These are phyloP conservation scores for Achlya hypogyna DNA, from an alignment of 352 stramenopile species.

Conservation along the genomic window DNA sequence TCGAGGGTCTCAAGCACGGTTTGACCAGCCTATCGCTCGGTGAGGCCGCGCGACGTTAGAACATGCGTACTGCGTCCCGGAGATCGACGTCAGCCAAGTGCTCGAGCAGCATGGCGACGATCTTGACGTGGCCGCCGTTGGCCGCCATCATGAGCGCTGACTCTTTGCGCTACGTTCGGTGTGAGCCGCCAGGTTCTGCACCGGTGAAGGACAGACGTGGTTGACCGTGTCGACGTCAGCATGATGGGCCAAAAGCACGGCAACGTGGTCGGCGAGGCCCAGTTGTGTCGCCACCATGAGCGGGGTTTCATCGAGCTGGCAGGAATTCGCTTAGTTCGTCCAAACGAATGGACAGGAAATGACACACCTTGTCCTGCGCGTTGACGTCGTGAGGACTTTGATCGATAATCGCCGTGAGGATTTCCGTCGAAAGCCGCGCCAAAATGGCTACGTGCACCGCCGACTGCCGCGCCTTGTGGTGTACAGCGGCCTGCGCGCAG, in stretches of 20 bases:
- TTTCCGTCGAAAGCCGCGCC: not conserved
- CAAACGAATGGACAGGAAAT: not conserved
- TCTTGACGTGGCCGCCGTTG: not conserved
- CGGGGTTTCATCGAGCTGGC: not conserved
- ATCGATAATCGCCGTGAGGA: not conserved
- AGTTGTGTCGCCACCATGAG: not conserved
- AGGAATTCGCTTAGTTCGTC: not conserved
- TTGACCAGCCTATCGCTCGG: not conserved
- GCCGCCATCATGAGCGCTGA: constrained; percentile 12
- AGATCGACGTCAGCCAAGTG: not conserved
- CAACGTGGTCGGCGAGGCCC: not conserved
- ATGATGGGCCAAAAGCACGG: not conserved
- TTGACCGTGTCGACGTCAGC: not conserved
- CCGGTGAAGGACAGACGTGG: not conserved
- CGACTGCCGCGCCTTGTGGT: not conserved
- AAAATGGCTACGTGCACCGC: not conserved
- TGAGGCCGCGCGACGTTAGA: not conserved
- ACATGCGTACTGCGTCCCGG: not conserved
- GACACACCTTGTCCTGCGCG: constrained; percentile 6
- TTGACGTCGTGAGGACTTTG: not conserved
- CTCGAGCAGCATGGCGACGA: constrained; percentile 2
- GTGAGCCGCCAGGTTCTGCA: not conserved
- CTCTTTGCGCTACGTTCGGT: not conserved
- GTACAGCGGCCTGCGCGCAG: not conserved
- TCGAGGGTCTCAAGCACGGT: not conserved